Evolutionary conservation across 2,329 filamentous ascomycete genomes (phyloP).

Genomic region (Claviceps quebecensis): DNA sequence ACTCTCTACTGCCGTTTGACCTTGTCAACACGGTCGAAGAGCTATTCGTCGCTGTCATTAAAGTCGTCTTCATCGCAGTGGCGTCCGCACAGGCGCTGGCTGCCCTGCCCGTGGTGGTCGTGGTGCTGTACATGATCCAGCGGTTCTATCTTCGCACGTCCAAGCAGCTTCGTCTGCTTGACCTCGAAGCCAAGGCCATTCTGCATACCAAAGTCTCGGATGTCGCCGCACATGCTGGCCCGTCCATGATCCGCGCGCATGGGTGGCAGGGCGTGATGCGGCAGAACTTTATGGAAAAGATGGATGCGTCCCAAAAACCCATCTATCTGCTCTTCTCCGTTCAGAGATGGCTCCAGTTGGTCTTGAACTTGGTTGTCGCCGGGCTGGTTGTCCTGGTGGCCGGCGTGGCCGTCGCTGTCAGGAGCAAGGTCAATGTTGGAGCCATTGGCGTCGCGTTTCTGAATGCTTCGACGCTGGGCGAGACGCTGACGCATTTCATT

Average conservation of each 20-base stretch:
- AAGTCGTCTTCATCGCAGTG: too few species aligned
- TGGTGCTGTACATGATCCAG: constrained; percentile 12
- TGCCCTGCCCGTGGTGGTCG: constrained; percentile 5
- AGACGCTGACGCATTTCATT: constrained; percentile 4
- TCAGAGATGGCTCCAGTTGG: constrained; percentile 31
- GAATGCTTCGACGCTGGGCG: constrained; percentile 5
- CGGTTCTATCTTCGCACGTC: constrained; percentile 31
- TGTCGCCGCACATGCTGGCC: constrained; percentile 11
- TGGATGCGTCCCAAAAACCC: constrained; percentile 18
- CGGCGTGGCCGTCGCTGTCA: constrained; percentile 15
- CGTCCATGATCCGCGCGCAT: constrained; percentile 14
- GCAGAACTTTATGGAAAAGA: constrained; percentile 25
- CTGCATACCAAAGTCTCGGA: constrained; percentile 28
- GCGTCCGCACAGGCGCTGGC: too few species aligned
- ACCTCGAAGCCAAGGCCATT: constrained; percentile 37
- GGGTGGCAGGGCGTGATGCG: constrained; percentile 17
- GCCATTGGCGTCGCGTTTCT: constrained; percentile 6
- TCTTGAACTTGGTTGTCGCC: constrained; percentile 22
- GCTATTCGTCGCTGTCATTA: too few species aligned
- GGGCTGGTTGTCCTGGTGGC: constrained; percentile 18
- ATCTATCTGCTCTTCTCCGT: constrained; percentile 28
- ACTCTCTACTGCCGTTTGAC: too few species aligned
- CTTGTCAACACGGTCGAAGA: too few species aligned
- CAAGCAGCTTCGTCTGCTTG: constrained; percentile 38
- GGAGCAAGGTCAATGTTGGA: not conserved